These are phyloP conservation scores for Chaetomium sp. DNA, from an alignment of 2,329 filamentous ascomycete genomes.

Conservation along the genomic window DNA sequence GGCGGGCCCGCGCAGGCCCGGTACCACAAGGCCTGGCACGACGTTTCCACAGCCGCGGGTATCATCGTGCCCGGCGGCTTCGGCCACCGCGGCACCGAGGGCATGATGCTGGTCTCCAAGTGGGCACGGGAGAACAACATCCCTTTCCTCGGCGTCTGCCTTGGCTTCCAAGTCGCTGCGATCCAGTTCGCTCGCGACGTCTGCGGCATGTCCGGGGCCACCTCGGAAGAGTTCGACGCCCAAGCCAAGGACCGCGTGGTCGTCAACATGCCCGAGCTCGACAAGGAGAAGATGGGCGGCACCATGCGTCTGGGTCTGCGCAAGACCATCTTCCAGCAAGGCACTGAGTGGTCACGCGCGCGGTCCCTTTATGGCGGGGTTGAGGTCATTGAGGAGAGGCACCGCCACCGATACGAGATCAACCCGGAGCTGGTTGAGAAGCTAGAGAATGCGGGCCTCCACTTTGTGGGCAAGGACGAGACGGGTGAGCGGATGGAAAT, in stretches of 20 bases:
- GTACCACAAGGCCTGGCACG: constrained; percentile 82
- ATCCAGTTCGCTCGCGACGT: constrained; percentile 80
- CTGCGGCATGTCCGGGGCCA: constrained; percentile 53
- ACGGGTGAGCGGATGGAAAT: constrained; percentile 70
- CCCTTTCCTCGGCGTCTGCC: constrained; percentile 67
- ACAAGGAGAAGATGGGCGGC: constrained; percentile 66
- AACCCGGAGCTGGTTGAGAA: constrained; percentile 62
- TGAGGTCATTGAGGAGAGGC: constrained; percentile 54
- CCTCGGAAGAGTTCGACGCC: constrained; percentile 49
- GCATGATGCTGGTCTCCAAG: constrained; percentile 82
- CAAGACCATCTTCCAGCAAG: constrained; percentile 62
- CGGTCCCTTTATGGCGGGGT: constrained; percentile 58
- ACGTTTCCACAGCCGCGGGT: constrained; percentile 62
- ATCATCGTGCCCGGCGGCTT: constrained; percentile 71
- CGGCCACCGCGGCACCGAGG: constrained; percentile 73
- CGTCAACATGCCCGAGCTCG: constrained; percentile 82
- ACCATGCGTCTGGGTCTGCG: constrained; percentile 73
- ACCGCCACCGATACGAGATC: constrained; percentile 76
- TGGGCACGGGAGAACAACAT: constrained; percentile 78
- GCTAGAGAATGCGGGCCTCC: constrained; percentile 57
- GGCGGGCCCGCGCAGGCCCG: constrained; percentile 55
- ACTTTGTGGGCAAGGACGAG: constrained; percentile 70
- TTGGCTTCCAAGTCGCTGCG: constrained; percentile 76
- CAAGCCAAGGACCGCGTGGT: constrained; percentile 63
- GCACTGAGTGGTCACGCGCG: constrained; percentile 64